Base-by-base conservation (phyloP, 371 early-diverging fungal genomes). In the Mortierella sp. region DNA sequence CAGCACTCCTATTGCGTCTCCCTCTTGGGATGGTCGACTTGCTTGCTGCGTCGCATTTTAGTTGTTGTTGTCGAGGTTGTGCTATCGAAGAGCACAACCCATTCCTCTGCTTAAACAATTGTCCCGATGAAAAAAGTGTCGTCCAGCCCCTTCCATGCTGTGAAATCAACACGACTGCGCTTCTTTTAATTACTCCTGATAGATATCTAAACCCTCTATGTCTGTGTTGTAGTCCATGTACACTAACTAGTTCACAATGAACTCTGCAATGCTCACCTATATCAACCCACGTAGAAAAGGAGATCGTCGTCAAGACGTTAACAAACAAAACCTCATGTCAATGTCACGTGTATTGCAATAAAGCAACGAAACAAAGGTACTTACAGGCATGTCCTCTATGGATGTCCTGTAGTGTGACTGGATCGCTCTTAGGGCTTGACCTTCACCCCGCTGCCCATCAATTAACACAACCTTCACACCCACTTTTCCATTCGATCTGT, bases 341-440 rank as follows among this genome's bases (percentile, higher is more conserved):
- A 58, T 1, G 18, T 6, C 11, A 5, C 4, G 5, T 18, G 12
- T 18, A 29, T 46, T 12, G 49, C 18, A 54, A 10, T 29, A 21
- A 46, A 46, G 4, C 56, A 56, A 56, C 1, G 32, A 2, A 27
- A 4, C 11, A 1, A 27, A 27, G 4, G 29, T n/a, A 4, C 86
- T 82, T 82, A 86, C 86, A 21, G 86, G 86, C 82, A 86, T 82
- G 41, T 86, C 86, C 46, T 86, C 86, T n/a, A 86, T 86, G 1
- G 75, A 77, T 3, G 86, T 82, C 35, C 80, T 74, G 51, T 82
- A 86, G 18, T 86, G 86, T 11, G 82, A 77, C 32, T 86, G 86
- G 29, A 86, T 86, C 29, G 82, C 72, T 24, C 82, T 44, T 12
- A 86, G 56, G 18, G 75, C 80, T 21, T 77, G 82, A 2, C 77